phyloP scores from a whole-genome alignment of 2,329 filamentous ascomycete species.

The Aureobasidium lini region DNA sequence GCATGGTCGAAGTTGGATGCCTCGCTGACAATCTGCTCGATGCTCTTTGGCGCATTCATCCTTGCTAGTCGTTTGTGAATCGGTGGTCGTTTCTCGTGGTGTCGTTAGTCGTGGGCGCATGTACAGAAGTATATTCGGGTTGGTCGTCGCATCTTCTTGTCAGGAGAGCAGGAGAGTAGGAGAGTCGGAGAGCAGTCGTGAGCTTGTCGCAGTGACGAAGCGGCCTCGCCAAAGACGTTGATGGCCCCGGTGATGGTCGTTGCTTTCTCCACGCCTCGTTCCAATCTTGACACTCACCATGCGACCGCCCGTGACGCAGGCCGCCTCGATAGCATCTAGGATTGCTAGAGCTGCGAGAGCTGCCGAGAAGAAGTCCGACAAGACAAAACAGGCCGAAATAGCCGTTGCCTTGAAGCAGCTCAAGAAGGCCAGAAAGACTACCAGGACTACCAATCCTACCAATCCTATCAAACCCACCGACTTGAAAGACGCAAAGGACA shows the following conservation, averaged over 20 bases:
- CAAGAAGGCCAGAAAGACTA: background rate
- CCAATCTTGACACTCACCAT: background rate
- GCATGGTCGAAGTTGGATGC: conserved; percentile 80
- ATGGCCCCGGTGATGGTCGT: background rate
- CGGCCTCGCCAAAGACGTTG: background rate
- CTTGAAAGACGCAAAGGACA: too few species aligned
- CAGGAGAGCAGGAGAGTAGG: too few species aligned
- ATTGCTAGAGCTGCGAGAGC: background rate
- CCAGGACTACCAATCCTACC: background rate
- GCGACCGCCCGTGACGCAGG: background rate
- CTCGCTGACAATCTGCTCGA: conserved; percentile 68
- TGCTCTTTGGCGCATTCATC: conserved; percentile 51
- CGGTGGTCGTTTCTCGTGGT: background rate
- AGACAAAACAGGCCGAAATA: background rate
- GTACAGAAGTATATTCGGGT: too few species aligned
- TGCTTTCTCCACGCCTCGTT: too few species aligned
- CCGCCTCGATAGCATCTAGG: background rate
- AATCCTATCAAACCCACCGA: background rate
- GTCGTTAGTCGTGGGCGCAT: background rate
- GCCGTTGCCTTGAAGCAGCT: background rate
- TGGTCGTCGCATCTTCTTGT: too few species aligned
- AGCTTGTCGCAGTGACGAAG: background rate
- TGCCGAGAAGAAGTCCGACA: background rate
- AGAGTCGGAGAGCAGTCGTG: too few species aligned
- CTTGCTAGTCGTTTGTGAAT: background rate